Evolutionary conservation across 208 protist species (phyloP), one percentile per base, ranked within the genome.

Genomic region (Giardia duodenalis): DNA sequence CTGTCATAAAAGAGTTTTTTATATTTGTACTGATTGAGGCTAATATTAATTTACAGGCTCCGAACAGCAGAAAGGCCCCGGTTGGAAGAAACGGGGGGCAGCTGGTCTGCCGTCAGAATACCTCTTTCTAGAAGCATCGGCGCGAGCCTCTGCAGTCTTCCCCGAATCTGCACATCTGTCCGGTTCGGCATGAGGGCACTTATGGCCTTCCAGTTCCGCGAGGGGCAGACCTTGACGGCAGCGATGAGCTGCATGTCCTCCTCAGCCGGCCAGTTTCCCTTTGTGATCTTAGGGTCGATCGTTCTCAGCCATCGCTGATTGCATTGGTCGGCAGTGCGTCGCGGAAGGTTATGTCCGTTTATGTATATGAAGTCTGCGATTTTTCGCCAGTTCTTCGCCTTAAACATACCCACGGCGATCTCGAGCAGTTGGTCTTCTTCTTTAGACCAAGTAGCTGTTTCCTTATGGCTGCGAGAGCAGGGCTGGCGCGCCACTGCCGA

Each of bases 161-260:
- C n/a, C 43, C 88, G n/a, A 45, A 91, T 47, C n/a, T 91, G 88
- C 44, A 91, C 45, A 45, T 91, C 88, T 2, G 88, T 91, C 43
- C 88, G 1, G 45, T 30, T n/a, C 2, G 88, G 88, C 2, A 91
- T 1, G 44, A 47, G 0, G 42, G 10, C 10, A 2, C 42, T 45
- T 1, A 91, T 47, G 1, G n/a, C 10, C 88, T 91, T 91, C 88
- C 88, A 91, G 42, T 91, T 3, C 45, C 45, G n/a, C 1, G 88
- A 45, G 10, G 2, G 44, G 88, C 46, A 67, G 43, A 42, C 44
- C 10, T 47, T 22, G 30, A 91, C 44, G 45, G 44, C 88, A 1
- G 2, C n/a, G 2, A 47, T 2, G 43, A 93, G 57, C 2, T 43
- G 88, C 88, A 48, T 19, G 46, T 91, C 88, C 44, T 91, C 88